Conservation (phyloP, 2,329 filamentous ascomycete genomes). For the Pseudomassariella vexata region DNA sequence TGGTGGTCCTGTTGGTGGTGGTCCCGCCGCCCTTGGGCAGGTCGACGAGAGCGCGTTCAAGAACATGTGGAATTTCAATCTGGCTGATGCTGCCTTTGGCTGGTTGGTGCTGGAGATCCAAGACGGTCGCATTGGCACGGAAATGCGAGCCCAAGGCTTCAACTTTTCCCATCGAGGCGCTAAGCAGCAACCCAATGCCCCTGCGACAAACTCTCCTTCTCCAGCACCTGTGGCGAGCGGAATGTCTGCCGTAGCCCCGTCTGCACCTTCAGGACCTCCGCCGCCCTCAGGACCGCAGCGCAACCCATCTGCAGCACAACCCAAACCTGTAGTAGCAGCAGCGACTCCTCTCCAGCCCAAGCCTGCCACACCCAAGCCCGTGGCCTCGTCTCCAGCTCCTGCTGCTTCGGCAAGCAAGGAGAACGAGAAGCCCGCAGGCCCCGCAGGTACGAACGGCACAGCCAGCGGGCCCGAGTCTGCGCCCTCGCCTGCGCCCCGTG, state of each 20-base stretch:
- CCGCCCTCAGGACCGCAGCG: constrained; percentile 28
- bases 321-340: constrained; percentile 35
- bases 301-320: constrained; percentile 23
- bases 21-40: constrained; percentile 69
- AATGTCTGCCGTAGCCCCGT: constrained; percentile 21
- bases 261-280: constrained; percentile 20
- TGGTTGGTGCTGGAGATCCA: constrained; percentile 95
- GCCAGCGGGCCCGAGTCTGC: constrained; percentile 45
- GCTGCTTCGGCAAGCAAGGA: constrained; percentile 36
- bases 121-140: constrained; percentile 90
- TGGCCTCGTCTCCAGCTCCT: constrained; percentile 31
- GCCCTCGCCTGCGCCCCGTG: constrained; percentile 55
- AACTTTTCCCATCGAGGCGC: constrained; percentile 95
- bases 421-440: constrained; percentile 45
- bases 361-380: constrained; percentile 43
- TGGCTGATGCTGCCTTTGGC: constrained; percentile 95
- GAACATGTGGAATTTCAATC: constrained; percentile 99
- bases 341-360: constrained; percentile 38
- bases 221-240: constrained; percentile 28
- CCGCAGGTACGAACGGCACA: constrained; percentile 46
- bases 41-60: constrained; percentile 99
- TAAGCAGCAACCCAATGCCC: constrained; percentile 57
- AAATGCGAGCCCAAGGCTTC: constrained; percentile 98
- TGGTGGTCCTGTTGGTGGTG: constrained; percentile 72
- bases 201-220: constrained; percentile 27